phyloP scores from a whole-genome alignment of 2,329 filamentous ascomycete species.

The Colletotrichum acutatum region DNA sequence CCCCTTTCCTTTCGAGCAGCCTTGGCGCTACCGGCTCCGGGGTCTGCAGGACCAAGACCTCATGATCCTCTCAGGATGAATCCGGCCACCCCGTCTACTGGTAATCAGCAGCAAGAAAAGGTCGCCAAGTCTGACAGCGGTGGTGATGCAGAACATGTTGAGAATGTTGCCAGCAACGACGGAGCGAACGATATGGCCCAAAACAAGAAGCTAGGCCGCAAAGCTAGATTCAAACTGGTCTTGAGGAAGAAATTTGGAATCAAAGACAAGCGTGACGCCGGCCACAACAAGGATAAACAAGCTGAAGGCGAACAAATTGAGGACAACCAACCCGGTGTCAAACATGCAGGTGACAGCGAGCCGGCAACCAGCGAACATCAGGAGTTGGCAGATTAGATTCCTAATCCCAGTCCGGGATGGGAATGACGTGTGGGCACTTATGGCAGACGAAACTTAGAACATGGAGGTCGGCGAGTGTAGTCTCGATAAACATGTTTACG shows the following conservation, averaged over 20 bases:
- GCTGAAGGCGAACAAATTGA: background rate
- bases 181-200: background rate
- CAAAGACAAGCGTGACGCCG: background rate
- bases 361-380: background rate
- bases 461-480: background rate
- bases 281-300: background rate
- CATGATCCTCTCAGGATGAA: background rate
- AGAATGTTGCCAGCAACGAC: background rate
- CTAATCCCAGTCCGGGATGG: too few species aligned
- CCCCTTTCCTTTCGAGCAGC: too few species aligned
- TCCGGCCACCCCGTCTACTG: background rate
- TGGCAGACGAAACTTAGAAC: background rate
- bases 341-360: background rate
- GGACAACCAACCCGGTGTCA: background rate
- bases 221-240: background rate
- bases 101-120: background rate
- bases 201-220: background rate
- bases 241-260: background rate
- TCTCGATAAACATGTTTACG: background rate
- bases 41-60: background rate
- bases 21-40: background rate
- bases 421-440: background rate
- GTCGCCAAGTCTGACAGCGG: background rate
- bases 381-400: background rate
- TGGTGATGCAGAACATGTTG: background rate